Evolutionary conservation across 23 red algal species (phyloP).

Genomic region (Cyanidioschyzon merolae): DNA sequence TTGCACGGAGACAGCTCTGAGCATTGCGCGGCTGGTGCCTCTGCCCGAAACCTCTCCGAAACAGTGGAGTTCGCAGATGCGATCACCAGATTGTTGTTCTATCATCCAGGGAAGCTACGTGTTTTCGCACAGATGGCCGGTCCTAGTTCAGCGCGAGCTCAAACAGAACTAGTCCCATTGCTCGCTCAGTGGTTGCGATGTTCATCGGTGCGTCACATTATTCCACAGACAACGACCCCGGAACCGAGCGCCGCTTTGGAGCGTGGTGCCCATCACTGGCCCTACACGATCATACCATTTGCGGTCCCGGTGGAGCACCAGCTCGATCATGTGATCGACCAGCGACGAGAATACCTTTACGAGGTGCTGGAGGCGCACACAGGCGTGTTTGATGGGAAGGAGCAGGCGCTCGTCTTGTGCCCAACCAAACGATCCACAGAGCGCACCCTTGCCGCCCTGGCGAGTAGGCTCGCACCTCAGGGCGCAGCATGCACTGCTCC

Average conservation of each 20-base stretch:
- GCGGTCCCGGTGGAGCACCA: neutral
- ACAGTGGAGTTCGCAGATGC: neutral
- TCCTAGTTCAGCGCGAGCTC: neutral
- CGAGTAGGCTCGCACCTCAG: neutral
- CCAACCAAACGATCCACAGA: neutral
- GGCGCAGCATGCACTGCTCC: neutral
- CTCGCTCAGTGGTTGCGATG: slow-evolving; percentile 10
- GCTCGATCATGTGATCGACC: neutral
- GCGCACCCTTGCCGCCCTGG: neutral
- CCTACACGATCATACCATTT: neutral
- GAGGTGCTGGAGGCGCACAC: neutral
- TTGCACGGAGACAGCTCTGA: neutral
- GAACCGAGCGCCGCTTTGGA: neutral
- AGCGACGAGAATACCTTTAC: neutral
- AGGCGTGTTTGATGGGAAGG: neutral
- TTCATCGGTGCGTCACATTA: neutral
- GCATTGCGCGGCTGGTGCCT: neutral
- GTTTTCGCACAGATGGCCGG: neutral
- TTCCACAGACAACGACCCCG: neutral
- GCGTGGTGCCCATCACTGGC: neutral
- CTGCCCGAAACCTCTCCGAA: neutral
- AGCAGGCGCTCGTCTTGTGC: neutral
- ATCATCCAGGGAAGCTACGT: neutral
- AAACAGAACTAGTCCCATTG: neutral
- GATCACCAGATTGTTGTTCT: neutral